phyloP scores from a whole-genome alignment of 495 filamentous ascomycete genomes.

The Collariella sp. region DNA sequence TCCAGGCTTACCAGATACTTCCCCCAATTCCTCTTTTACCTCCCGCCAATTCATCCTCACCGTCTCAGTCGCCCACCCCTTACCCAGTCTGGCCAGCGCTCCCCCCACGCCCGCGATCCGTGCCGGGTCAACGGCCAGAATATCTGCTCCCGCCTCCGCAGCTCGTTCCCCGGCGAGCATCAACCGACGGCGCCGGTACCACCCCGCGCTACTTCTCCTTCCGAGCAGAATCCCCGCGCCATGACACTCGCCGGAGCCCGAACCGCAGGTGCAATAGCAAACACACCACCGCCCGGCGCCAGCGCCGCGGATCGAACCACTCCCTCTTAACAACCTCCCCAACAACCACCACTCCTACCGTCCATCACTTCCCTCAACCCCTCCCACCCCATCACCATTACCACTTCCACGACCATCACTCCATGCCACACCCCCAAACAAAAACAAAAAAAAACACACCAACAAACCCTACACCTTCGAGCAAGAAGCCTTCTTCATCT shows the following conservation, averaged over 20 bases:
- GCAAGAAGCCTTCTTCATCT: conserved; percentile 22
- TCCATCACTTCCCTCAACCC: background rate
- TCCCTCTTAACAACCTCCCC: background rate
- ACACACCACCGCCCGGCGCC: background rate
- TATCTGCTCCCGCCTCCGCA: background rate
- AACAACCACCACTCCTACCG: background rate
- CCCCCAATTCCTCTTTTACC: background rate
- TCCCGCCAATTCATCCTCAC: background rate
- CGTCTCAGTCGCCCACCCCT: background rate
- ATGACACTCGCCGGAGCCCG: background rate
- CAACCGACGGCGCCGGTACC: background rate
- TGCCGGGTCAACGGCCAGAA: background rate
- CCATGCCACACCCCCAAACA: background rate
- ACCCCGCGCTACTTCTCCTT: background rate
- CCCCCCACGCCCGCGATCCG: background rate
- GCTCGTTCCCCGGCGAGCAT: background rate
- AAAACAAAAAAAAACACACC: conserved; percentile 4
- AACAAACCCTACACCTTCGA: conserved; percentile 18
- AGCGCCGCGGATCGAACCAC: background rate
- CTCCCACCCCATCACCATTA: background rate
- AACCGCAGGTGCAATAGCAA: background rate
- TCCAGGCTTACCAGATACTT: background rate
- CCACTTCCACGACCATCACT: too few species aligned
- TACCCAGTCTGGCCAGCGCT: background rate
- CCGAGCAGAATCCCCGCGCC: background rate